Conservation (phyloP, 2,329 filamentous ascomycete genomes). For the Rhinocladiella mackenziei region DNA sequence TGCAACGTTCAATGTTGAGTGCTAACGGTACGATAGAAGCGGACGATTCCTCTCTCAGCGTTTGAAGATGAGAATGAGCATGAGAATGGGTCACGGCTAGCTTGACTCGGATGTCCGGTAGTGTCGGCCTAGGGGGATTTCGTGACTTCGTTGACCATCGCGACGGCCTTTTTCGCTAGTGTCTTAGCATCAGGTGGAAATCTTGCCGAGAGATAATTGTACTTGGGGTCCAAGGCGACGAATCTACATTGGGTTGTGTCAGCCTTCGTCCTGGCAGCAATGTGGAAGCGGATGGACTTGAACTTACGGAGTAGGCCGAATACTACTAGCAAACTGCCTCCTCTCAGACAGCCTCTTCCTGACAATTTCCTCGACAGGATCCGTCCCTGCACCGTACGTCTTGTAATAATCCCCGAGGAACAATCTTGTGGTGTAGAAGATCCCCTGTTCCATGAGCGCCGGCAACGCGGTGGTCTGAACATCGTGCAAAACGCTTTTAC, state of each 20-base stretch:
- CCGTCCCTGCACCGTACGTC: conserved; percentile 51
- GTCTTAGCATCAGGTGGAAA: conserved; percentile 25
- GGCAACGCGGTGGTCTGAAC: conserved; percentile 50
- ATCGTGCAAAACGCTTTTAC: conserved; percentile 47
- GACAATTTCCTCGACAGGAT: conserved; percentile 48
- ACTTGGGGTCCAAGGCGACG: conserved; percentile 43
- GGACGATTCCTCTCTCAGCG: too few species aligned
- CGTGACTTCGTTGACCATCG: conserved; percentile 4
- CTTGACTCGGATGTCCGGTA: too few species aligned
- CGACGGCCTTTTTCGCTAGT: conserved; percentile 15
- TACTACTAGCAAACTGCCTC: conserved; percentile 45
- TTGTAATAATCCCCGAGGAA: conserved; percentile 56
- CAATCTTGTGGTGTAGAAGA: conserved; percentile 48
- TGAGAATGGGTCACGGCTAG: too few species aligned
- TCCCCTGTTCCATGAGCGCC: conserved; percentile 47
- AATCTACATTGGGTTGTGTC: conserved; percentile 30
- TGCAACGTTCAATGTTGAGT: conserved; percentile 32
- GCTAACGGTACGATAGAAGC: too few species aligned
- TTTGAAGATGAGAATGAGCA: too few species aligned
- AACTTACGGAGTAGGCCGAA: conserved; percentile 41
- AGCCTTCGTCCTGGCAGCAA: background rate
- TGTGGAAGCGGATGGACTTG: too few species aligned
- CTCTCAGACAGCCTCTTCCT: conserved; percentile 43
- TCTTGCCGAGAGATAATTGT: conserved; percentile 26
- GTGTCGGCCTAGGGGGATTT: background rate